Base-by-base conservation (phyloP, 73 alveolate species). In the Paramecium biaurelia region DNA sequence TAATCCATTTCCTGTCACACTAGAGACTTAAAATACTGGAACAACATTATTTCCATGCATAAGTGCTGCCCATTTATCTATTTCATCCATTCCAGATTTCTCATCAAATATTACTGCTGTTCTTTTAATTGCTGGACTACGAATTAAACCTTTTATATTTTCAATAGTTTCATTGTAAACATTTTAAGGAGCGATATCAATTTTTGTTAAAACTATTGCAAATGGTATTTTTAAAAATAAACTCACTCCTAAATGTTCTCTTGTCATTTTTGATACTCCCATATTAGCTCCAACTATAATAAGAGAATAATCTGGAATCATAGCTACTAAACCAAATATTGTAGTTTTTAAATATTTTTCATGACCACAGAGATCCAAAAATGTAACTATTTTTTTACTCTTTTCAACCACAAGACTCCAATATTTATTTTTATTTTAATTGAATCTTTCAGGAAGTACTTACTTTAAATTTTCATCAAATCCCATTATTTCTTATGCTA, bases 331-430 rank as follows among this genome's bases (percentile, higher is more conserved):
- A 5, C 99, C 99, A 94, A 96, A 98, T 93, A 98, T 96, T n/a
- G 99, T 98, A 53, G 99, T 98, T 94, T 98, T 98, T 57, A 98
- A 93, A 88, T 98, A 98, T 88, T 97, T 97, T 93, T 98, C 99
- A 85, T 98, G 99, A n/a, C 99, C 99, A 93, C 99, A 98, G 38
- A 98, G 93, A 93, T 98, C 99, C 8, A 96, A 89, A 93, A 97
- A 94, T 28, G 99, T 96, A 38, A 96, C 92, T 34, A 97, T 86
- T 85, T 95, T 94, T 28, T 85, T 86, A 32, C 98, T 92, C 57
- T 95, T 84, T 24, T 93, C 93, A 14, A 95, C 99, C 14, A 98
- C 96, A 15, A 92, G 95, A 30, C 96, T 93, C 99, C 99, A 97
- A 12, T 95, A 45, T 68, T 95, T 92, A 76, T 97, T 97, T 92